Conservation (phyloP, 345 rosid species). For the Hibiscus tridactylites region DNA sequence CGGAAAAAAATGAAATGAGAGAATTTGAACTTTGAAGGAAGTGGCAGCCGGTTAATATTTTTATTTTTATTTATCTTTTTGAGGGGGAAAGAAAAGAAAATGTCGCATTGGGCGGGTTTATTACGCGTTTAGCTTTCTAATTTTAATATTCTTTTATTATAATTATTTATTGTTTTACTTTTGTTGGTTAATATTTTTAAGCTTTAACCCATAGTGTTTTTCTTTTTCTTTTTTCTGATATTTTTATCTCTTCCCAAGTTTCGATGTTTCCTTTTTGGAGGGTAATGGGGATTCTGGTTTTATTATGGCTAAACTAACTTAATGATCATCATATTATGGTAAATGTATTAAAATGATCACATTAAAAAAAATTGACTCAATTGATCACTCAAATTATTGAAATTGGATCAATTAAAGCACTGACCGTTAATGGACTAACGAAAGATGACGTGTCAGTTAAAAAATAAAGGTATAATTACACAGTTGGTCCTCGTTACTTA, state of each 20-base stretch:
- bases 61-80: neutral
- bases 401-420: no score
- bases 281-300: neutral
- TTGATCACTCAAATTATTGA: no score
- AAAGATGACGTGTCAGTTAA: no score
- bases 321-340: no score
- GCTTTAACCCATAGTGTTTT: neutral
- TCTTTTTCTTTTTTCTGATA: neutral
- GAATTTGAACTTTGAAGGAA: neutral
- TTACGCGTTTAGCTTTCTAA: neutral
- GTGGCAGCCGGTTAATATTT: neutral
- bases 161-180: neutral
- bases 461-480: no score
- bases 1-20: slow-evolving; percentile 13
- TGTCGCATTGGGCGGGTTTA: neutral
- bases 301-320: no score
- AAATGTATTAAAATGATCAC: no score
- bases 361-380: no score
- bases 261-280: neutral
- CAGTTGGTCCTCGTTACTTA: no score
- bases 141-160: neutral
- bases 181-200: neutral
- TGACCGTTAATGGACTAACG: no score
- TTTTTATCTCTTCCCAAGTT: neutral
- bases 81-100: slow-evolving; percentile 18